These are phyloP conservation scores for Rubia yunnanensis DNA, from an alignment of 257 asterid species.

Conservation along the genomic window DNA sequence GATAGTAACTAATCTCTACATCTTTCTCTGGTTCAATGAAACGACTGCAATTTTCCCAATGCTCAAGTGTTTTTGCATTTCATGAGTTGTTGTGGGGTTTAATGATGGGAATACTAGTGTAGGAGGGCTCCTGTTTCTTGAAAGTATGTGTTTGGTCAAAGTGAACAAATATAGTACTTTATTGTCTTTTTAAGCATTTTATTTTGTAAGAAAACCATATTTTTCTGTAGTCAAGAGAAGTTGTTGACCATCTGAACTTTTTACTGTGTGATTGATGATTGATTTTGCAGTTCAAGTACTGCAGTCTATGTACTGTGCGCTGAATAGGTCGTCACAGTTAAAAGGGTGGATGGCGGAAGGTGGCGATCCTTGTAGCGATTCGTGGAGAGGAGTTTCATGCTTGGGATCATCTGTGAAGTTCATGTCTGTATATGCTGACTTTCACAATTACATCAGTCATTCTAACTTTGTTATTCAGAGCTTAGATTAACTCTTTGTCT, in stretches of 20 bases:
- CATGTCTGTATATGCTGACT: slow-evolving; percentile 32
- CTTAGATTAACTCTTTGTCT: not conserved
- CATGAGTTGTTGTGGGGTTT: not conserved
- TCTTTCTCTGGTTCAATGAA: not conserved
- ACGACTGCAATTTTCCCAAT: not conserved
- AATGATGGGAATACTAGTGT: not conserved
- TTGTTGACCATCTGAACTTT: not conserved
- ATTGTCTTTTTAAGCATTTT: not conserved
- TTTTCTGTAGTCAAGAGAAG: not conserved
- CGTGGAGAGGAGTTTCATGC: slow-evolving; percentile 78
- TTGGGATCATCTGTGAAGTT: slow-evolving; percentile 47
- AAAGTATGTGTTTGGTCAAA: not conserved
- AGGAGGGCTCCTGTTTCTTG: not conserved
- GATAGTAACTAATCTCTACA: not conserved
- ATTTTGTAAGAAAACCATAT: not conserved
- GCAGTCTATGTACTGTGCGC: slow-evolving; percentile 51
- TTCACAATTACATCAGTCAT: too few relatives aligned
- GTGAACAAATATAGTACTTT: not conserved
- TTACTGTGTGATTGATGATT: not conserved
- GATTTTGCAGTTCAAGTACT: slow-evolving; percentile 64
- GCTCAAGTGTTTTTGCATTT: not conserved
- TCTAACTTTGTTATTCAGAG: too few relatives aligned
- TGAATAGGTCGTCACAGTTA: slow-evolving; percentile 57
- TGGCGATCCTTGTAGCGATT: slow-evolving; percentile 83
- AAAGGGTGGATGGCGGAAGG: slow-evolving; percentile 50